Evolutionary conservation across 2,329 filamentous ascomycete genomes (phyloP).

Genomic region (Basipetospora sp.): DNA sequence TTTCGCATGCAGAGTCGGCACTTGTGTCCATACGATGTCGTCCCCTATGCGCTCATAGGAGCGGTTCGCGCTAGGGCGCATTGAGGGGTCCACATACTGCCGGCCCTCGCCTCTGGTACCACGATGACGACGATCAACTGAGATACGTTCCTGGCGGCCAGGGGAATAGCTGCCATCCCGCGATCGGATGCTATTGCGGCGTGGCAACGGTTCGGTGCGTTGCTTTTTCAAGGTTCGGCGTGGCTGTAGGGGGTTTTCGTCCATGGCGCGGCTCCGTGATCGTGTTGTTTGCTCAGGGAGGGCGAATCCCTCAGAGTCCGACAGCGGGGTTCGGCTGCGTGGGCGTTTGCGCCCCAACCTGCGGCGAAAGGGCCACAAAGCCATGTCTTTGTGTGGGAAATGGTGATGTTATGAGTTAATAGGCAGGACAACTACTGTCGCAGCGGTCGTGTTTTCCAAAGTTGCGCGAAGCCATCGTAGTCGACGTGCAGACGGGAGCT

Average conservation of each 20-base stretch:
- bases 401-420: background rate
- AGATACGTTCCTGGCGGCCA: slow-evolving; percentile 40
- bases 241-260: slow-evolving; percentile 15
- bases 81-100: slow-evolving; percentile 9
- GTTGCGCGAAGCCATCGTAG: slow-evolving; percentile 1
- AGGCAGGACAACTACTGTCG: background rate
- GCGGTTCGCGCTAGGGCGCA: slow-evolving; percentile 8
- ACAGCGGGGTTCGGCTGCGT: slow-evolving; percentile 36
- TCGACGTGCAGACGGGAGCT: background rate
- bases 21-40: slow-evolving; percentile 10
- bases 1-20: slow-evolving; percentile 45
- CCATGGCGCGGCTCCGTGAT: slow-evolving; percentile 19
- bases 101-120: background rate
- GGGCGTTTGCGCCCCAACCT: slow-evolving; percentile 51
- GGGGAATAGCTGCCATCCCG: slow-evolving; percentile 49
- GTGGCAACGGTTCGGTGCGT: slow-evolving; percentile 31
- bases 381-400: slow-evolving; percentile 37
- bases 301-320: slow-evolving; percentile 30
- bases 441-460: slow-evolving; percentile 1
- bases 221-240: slow-evolving; percentile 24
- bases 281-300: slow-evolving; percentile 11
- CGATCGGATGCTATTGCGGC: slow-evolving; percentile 23
- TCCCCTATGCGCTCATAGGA: slow-evolving; percentile 2
- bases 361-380: slow-evolving; percentile 71
- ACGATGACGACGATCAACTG: slow-evolving; percentile 14